Evolutionary conservation across 2,329 filamentous ascomycete genomes (phyloP).

Genomic region (Venturia carpophila): DNA sequence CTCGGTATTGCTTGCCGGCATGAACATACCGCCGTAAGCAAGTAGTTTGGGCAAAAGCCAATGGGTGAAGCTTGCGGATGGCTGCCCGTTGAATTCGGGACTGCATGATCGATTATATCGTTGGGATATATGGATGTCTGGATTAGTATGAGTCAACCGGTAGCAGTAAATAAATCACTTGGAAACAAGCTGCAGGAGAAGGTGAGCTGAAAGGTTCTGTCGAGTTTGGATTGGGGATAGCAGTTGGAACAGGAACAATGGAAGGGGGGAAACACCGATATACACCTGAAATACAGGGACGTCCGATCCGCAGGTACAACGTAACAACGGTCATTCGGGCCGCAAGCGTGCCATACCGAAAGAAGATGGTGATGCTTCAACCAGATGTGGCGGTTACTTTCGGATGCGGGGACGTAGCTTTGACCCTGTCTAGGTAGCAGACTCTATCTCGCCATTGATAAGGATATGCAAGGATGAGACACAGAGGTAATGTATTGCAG

Average conservation of each 20-base stretch:
- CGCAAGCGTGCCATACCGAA: background rate
- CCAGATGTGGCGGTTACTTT: background rate
- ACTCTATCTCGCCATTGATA: slow-evolving; percentile 3
- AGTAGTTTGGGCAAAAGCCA: background rate
- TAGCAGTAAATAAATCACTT: background rate
- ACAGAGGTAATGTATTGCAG: background rate
- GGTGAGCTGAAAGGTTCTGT: background rate
- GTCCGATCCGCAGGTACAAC: background rate
- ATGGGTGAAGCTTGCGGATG: background rate
- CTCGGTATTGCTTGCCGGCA: background rate
- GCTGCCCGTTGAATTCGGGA: background rate
- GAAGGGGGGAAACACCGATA: background rate
- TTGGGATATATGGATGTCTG: background rate
- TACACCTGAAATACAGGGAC: background rate
- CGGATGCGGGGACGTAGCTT: slow-evolving; percentile 5
- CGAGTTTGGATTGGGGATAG: background rate
- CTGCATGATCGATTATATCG: background rate
- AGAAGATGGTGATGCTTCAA: background rate
- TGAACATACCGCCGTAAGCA: slow-evolving; percentile 8
- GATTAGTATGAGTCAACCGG: background rate
- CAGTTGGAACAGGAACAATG: background rate
- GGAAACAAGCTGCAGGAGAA: background rate
- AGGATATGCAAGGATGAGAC: background rate
- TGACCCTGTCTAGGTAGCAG: background rate
- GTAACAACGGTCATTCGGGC: slow-evolving; percentile 6